These are phyloP conservation scores for Leccinellum rugosiceps DNA, from an alignment of 768 basidiomycete species.

Conservation along the genomic window DNA sequence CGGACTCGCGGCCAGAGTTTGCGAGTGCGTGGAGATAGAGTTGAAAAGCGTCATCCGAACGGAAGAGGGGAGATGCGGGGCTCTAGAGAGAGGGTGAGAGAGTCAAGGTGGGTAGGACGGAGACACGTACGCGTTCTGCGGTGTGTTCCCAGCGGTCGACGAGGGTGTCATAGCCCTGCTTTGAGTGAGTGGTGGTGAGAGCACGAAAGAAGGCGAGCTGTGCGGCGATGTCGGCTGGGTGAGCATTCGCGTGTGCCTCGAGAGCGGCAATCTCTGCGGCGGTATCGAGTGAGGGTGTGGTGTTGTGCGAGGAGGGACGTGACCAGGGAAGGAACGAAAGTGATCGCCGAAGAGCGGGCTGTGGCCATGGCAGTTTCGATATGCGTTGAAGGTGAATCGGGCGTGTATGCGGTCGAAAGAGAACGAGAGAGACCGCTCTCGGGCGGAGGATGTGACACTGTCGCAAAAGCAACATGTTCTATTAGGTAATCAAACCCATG, in stretches of 20 bases:
- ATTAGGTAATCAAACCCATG: slow-evolving; percentile 30
- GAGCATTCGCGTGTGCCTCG: slow-evolving; percentile 74
- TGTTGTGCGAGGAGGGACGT: slow-evolving; percentile 16
- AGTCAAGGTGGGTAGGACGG: background rate
- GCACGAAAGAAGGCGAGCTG: slow-evolving; percentile 71
- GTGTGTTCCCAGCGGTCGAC: slow-evolving; percentile 81
- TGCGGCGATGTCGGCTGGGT: slow-evolving; percentile 64
- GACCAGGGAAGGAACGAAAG: slow-evolving; percentile 31
- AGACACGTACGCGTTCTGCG: slow-evolving; percentile 71
- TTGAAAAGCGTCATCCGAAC: slow-evolving; percentile 69
- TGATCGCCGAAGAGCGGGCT: background rate
- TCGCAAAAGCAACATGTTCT: background rate
- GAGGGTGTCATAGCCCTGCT: slow-evolving; percentile 59
- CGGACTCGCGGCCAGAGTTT: slow-evolving; percentile 51
- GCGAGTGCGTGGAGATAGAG: slow-evolving; percentile 70
- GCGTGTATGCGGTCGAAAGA: background rate
- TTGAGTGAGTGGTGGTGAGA: slow-evolving; percentile 59
- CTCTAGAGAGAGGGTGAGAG: slow-evolving; percentile 42
- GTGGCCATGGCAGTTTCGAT: background rate
- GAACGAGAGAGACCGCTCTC: slow-evolving; percentile 2
- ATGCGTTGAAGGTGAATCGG: background rate
- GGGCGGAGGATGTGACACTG: background rate
- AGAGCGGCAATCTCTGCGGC: slow-evolving; percentile 69
- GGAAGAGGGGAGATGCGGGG: slow-evolving; percentile 63
- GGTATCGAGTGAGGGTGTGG: slow-evolving; percentile 57